Evolutionary conservation across 78 protist genomes (phyloP), one percentile per base, ranked within the genome.

Genomic region (Dictyostelium purpureum): DNA sequence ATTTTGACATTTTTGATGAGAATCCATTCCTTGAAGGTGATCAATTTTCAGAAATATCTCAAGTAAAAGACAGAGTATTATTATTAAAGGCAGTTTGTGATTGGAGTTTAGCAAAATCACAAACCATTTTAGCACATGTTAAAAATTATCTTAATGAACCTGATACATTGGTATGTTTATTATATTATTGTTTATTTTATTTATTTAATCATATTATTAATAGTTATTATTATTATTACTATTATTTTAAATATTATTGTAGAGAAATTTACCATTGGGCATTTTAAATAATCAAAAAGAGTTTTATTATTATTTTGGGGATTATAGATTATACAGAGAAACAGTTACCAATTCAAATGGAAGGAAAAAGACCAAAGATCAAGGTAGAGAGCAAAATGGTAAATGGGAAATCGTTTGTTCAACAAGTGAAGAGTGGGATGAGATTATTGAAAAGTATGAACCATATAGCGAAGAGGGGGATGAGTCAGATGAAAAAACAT

Each of bases 391-490:
- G 19, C 47, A 35, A 54, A 18, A 14, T 7, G 43, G 40, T 19
- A 66, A 74, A 35, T 82, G 90, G 90, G 90, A 82, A 33, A 21
- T 82, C 18, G 57, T 82, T 7, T 82, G 90, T 35, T 19, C 21
- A 26, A 82, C 79, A 6, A 69, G 56, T 26, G 90, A 82, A 10
- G 90, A 82, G 19, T 82, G 90, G 90, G 77, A 49, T 4, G 52
- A 49, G 43, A 18, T 82, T 1, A 6, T 54, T n/a, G 35, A 26
- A 19, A 9, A 40, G 21, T 33, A 33, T n/a, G 69, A 40, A 24
- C 40, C 42, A 18, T 49, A n/a, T 40, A 38, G 9, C 2, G 7
- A 19, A 10, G 38, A 24, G 1, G 28, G 42, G 2, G 59, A 70
- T 26, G 74, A 70, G 24, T 24, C 73, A 0, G 43, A 67, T 33